Evolutionary conservation across 2,329 filamentous ascomycete genomes (phyloP), one percentile per base, ranked within the genome.

Genomic region (Penicillium vulpinum): DNA sequence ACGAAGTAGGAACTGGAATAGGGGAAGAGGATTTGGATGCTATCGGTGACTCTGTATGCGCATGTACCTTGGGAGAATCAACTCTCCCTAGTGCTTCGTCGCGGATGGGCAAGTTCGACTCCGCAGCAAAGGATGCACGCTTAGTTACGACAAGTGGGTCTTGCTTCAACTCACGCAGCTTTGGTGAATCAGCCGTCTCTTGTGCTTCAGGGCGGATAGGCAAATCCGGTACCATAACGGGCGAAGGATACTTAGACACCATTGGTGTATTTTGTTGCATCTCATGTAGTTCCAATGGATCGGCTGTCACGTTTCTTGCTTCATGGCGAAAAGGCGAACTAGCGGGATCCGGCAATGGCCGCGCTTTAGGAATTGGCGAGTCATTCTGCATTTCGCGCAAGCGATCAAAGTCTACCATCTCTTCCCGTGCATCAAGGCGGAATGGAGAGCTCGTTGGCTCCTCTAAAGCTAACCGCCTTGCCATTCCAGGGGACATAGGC

Each of bases 381-480:
- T 39, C 22, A 18, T 51, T 39, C 31, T 52, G 57, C 31, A 60
- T 40, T 15, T 62, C 59, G 6, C 59, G 62, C 31, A 66, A 41
- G 38, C 57, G 62, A n/a, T 61, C 58, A 38, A 70, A 55, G 54
- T 74, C 72, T 2, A 70, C 70, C 0, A 69, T 71, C 29, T 69
- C 67, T 31, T 74, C 70, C 38, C 64, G 59, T 8, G 53, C 67
- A 29, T 71, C 63, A 15, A 62, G 62, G 24, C 71, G 70, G 51
- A 77, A 77, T 0, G 75, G 75, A 0, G 75, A 77, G 51, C 74
- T 77, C 3, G 64, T 68, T 1, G 66, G 64, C 5, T 64, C 56
- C 8, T 65, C 60, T 5, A 55, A 8, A 6, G 50, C 56, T 36
- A 67, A 49, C 9, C 63, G 58, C 21, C 49, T 57, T 11, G 47